Evolutionary conservation across 306 rosid species (phyloP).

Genomic region (Lathyrus aphaca): DNA sequence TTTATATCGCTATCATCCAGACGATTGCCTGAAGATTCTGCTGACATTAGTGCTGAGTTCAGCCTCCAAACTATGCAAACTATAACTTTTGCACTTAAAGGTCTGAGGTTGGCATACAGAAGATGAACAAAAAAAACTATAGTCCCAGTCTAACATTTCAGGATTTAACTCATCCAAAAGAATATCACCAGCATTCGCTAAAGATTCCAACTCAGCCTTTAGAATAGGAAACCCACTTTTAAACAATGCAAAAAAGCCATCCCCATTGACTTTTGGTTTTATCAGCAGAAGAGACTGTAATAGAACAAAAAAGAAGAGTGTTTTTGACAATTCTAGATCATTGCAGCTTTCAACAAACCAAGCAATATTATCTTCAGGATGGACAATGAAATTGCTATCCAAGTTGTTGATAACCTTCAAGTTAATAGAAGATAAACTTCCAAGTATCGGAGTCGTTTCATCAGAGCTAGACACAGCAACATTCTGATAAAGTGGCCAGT

Average conservation of each 20-base stretch:
- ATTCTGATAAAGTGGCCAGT: too few species aligned
- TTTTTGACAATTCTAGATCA: conserved; percentile 64
- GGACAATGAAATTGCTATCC: conserved; percentile 62
- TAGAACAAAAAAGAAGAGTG: conserved; percentile 63
- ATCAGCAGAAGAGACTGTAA: conserved; percentile 56
- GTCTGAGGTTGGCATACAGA: conserved; percentile 44
- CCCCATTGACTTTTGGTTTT: conserved; percentile 52
- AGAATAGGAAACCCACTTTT: conserved; percentile 58
- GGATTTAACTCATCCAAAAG: conserved; percentile 61
- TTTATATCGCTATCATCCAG: too few species aligned
- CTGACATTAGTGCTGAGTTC: conserved; percentile 47
- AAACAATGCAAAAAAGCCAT: conserved; percentile 50
- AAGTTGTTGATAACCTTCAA: conserved; percentile 58
- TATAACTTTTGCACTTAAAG: conserved; percentile 56
- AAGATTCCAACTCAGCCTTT: conserved; percentile 74
- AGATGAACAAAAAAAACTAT: conserved; percentile 62
- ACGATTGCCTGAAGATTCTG: too few species aligned
- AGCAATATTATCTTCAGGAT: conserved; percentile 53
- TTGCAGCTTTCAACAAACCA: conserved; percentile 64
- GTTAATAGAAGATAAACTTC: too few species aligned
- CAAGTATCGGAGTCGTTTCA: too few species aligned
- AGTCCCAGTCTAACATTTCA: conserved; percentile 69
- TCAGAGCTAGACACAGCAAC: too few species aligned
- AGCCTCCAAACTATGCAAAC: conserved; percentile 83
- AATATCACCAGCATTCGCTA: conserved; percentile 50